Evolutionary conservation across 805 yeast genomes (phyloP).

Genomic region (Yarrowia hollandica): DNA sequence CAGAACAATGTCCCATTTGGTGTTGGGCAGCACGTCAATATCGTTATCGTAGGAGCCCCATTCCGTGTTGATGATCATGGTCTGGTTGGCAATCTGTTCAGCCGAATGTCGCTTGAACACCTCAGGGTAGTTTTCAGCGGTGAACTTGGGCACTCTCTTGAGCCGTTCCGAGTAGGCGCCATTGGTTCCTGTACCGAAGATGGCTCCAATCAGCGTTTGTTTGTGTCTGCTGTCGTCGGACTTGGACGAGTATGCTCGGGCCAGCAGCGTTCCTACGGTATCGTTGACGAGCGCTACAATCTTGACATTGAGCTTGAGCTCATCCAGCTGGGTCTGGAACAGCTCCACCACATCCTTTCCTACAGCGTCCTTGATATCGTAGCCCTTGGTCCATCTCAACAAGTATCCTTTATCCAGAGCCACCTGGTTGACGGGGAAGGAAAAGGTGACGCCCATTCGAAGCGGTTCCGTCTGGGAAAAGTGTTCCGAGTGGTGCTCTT

Average conservation of each 20-base stretch:
- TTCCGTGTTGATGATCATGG: conserved; percentile 91
- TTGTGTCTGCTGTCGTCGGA: conserved; percentile 59
- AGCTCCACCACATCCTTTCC: conserved; percentile 77
- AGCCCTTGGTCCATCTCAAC: conserved; percentile 96
- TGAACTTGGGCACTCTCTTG: conserved; percentile 70
- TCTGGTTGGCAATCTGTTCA: conserved; percentile 29
- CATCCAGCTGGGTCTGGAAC: conserved; percentile 69
- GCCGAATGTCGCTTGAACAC: conserved; percentile 38
- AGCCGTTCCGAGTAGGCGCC: conserved; percentile 88
- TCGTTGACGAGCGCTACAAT: conserved; percentile 93
- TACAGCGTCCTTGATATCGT: conserved; percentile 78
- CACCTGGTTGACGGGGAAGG: conserved; percentile 88
- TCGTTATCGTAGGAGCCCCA: conserved; percentile 98
- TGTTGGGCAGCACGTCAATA: conserved; percentile 69
- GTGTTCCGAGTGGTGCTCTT: conserved; percentile 60
- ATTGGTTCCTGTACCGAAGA: conserved; percentile 97
- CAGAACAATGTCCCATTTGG: conserved; percentile 71
- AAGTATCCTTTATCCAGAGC: conserved; percentile 76
- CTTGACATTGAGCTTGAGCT: conserved; percentile 52
- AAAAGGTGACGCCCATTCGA: conserved; percentile 89
- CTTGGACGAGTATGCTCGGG: conserved; percentile 70
- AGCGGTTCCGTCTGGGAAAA: conserved; percentile 44
- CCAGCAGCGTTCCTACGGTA: conserved; percentile 89
- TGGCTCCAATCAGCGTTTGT: conserved; percentile 81
- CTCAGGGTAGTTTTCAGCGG: conserved; percentile 43